Evolutionary conservation across 2,329 filamentous ascomycete species (phyloP).

Genomic region (Didymella segeticola): DNA sequence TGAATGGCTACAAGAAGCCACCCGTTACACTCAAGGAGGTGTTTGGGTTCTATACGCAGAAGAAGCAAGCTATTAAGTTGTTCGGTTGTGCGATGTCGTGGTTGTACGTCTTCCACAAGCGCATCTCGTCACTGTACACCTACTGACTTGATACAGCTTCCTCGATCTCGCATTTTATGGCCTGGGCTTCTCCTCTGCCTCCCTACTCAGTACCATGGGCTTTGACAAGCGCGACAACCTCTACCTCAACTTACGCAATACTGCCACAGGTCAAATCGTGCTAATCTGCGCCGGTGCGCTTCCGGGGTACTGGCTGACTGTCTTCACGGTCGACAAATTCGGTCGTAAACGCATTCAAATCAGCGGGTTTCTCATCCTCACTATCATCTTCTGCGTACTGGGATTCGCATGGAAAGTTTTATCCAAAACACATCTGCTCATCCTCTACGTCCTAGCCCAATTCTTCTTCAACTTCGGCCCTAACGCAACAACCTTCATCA

Average conservation of each 20-base stretch:
- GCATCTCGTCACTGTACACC: neutral
- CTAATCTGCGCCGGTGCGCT: slow-evolving; percentile 80
- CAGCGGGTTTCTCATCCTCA: slow-evolving; percentile 57
- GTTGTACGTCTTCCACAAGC: slow-evolving; percentile 57
- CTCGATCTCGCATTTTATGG: slow-evolving; percentile 65
- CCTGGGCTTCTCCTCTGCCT: slow-evolving; percentile 76
- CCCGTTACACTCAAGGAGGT: slow-evolving; percentile 64
- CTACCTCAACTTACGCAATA: slow-evolving; percentile 75
- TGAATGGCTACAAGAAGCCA: slow-evolving; percentile 44
- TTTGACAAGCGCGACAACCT: slow-evolving; percentile 69
- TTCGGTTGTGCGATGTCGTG: slow-evolving; percentile 81
- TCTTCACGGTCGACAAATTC: slow-evolving; percentile 74
- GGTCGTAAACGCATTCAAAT: slow-evolving; percentile 81
- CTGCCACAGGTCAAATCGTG: slow-evolving; percentile 78
- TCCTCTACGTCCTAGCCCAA: slow-evolving; percentile 56
- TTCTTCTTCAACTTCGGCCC: slow-evolving; percentile 64
- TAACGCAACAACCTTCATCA: slow-evolving; percentile 60
- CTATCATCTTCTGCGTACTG: slow-evolving; percentile 57
- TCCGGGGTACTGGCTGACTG: slow-evolving; percentile 82
- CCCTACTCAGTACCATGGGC: slow-evolving; percentile 74
- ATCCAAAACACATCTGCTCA: slow-evolving; percentile 51
- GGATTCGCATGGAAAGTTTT: slow-evolving; percentile 57
- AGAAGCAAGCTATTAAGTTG: slow-evolving; percentile 73
- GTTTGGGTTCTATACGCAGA: slow-evolving; percentile 69
- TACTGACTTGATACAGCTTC: slow-evolving; percentile 47